These are phyloP conservation scores for Fraxinus pennsylvanica DNA, from an alignment of 257 asterid genomes.

Conservation along the genomic window DNA sequence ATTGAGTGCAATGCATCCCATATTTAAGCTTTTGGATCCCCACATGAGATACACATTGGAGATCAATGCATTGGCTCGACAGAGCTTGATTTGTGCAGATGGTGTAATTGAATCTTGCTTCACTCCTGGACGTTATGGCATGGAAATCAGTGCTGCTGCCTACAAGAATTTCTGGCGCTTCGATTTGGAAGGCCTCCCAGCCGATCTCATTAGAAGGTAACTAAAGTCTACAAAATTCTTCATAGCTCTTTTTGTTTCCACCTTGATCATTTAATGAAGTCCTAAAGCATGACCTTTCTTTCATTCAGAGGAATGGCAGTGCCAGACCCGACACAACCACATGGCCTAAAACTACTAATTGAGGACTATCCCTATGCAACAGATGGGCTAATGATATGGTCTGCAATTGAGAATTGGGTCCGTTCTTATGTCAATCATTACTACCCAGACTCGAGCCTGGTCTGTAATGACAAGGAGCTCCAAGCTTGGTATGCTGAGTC, in stretches of 20 bases:
- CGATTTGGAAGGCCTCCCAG: constrained; percentile 87
- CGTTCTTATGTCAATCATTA: constrained; percentile 59
- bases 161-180: constrained; percentile 83
- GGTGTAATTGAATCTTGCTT: constrained; percentile 95
- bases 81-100: constrained; percentile 68
- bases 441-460: constrained; percentile 56
- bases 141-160: constrained; percentile 96
- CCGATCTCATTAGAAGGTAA: constrained; percentile 89
- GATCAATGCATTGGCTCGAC: constrained; percentile 89
- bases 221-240: background rate
- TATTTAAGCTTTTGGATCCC: constrained; percentile 89
- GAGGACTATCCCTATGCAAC: constrained; percentile 93
- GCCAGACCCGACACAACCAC: constrained; percentile 72
- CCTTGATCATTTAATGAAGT: background rate
- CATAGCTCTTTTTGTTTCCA: background rate
- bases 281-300: constrained; percentile 15
- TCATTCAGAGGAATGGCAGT: constrained; percentile 85
- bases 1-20: constrained; percentile 93
- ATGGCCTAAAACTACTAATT: constrained; percentile 61
- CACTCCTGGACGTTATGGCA: constrained; percentile 92
- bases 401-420: constrained; percentile 72
- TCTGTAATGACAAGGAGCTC: constrained; percentile 78
- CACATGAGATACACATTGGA: constrained; percentile 97
- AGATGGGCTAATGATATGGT: constrained; percentile 95
- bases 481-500: constrained; percentile 98